These are phyloP conservation scores for Mucor indicus DNA, from an alignment of 371 early-diverging fungal genomes.

Conservation along the genomic window DNA sequence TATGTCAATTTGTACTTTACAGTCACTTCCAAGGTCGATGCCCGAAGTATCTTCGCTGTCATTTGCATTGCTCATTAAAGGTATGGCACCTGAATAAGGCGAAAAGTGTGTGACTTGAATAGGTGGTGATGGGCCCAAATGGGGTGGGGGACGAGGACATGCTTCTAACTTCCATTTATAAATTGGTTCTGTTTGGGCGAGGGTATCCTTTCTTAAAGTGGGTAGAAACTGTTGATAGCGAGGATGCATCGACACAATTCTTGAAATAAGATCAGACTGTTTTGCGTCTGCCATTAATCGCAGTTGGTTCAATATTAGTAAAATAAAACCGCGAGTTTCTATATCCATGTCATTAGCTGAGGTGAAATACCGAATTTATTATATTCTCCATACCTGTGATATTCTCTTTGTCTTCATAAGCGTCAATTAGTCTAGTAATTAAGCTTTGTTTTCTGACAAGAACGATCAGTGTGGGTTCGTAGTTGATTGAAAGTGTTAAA, in stretches of 20 bases:
- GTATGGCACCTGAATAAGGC: constrained; percentile 31
- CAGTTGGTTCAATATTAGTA: constrained; percentile 40
- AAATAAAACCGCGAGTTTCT: constrained; percentile 37
- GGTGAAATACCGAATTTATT: too few species aligned
- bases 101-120: constrained; percentile 33
- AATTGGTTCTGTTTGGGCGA: constrained; percentile 26
- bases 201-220: constrained; percentile 35
- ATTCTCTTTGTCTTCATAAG: constrained; percentile 20
- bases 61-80: constrained; percentile 26
- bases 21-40: constrained; percentile 41
- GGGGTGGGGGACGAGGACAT: constrained; percentile 43
- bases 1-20: constrained; percentile 10
- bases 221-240: constrained; percentile 31
- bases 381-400: constrained; percentile 23
- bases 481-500: constrained; percentile 19
- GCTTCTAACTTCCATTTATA: constrained; percentile 38
- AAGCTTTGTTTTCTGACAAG: constrained; percentile 30
- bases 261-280: constrained; percentile 17
- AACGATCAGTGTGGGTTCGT: constrained; percentile 21
- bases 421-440: constrained; percentile 33
- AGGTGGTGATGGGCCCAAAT: constrained; percentile 45
- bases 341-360: not conserved
- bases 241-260: constrained; percentile 20
- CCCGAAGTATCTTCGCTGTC: constrained; percentile 22
- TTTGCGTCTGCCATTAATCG: constrained; percentile 34